Evolutionary conservation across 2,329 filamentous ascomycete genomes (phyloP), one percentile per base, ranked within the genome.

Genomic region (Exophiala aquamarina): DNA sequence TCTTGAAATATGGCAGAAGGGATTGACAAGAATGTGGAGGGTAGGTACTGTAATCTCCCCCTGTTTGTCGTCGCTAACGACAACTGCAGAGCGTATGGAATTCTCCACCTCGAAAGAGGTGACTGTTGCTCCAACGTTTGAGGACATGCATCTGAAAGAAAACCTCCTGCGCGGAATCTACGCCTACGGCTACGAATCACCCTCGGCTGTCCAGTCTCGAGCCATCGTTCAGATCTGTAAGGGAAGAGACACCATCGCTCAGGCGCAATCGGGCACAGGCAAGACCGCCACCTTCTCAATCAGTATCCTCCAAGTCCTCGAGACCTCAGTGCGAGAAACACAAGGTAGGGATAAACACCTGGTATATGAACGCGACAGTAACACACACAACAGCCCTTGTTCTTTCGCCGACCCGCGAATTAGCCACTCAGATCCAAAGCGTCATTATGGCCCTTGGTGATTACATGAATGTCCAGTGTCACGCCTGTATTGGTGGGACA

Each of bases 361-460:
- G 14, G 31, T 18, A 18, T 19, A 6, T 18, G 21, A n/a, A 37
- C 36, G 20, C 41, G 17, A 55, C 33, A 26, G 6, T 36, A 42
- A 56, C 23, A 20, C 32, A 17, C 19, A 15, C 19, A 50, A 6
- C 47, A 76, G 93, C 93, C 4, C 83, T 98, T 35, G 91, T 98
- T 8, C 82, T 98, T 7, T 96, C 93, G 3, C 93, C 93, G 2
- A 97, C 92, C 15, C 89, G 93, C 66, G 93, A 98, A 79, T 77
- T 98, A 57, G 93, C 93, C 36, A 96, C 92, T 20, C 93, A 98
- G 73, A 98, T 98, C 57, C 93, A 98, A 73, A 95, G 89, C 28
- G 93, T 98, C 50, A 87, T 98, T 60, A 95, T 97, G 84, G 93
- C 93, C n/a, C 82, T 98, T n/a, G 93, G 93, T 58, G 93, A 98